These are phyloP conservation scores for Zancudomyces culisetae DNA, from an alignment of 371 early-diverging fungal species.

Conservation along the genomic window DNA sequence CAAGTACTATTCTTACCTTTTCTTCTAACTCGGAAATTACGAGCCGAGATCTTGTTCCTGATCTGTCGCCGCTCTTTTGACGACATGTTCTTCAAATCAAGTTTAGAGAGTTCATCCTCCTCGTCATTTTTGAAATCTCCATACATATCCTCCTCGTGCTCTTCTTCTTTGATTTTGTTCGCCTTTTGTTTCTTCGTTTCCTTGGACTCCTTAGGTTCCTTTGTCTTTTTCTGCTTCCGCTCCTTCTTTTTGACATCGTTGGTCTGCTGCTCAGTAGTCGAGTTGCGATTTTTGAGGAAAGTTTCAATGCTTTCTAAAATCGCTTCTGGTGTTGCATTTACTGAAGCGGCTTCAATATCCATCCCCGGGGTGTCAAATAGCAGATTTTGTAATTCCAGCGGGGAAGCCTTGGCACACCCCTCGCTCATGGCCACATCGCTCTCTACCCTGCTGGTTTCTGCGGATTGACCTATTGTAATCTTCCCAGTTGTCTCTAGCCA, in stretches of 20 bases:
- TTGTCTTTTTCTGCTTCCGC: conserved; percentile 4
- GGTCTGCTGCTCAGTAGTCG: too few species aligned
- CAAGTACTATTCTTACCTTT: conserved; percentile 27
- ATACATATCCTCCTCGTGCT: conserved; percentile 1
- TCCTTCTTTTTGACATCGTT: background rate
- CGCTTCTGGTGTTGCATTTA: too few species aligned
- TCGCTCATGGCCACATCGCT: too few species aligned
- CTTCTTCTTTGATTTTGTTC: background rate
- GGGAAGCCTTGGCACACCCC: too few species aligned
- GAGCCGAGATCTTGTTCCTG: conserved; percentile 72
- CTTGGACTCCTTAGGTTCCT: background rate
- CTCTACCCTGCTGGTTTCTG: too few species aligned
- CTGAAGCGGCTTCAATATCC: too few species aligned
- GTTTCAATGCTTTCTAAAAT: too few species aligned
- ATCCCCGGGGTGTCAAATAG: too few species aligned
- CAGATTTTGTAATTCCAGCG: too few species aligned
- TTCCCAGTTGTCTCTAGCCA: too few species aligned
- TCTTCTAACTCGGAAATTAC: conserved; percentile 69
- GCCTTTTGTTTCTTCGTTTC: conserved; percentile 3
- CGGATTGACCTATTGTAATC: too few species aligned
- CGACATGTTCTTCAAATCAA: conserved; percentile 31
- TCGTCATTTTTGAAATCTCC: background rate
- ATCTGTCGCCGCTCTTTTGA: conserved; percentile 69
- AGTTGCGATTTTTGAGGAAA: too few species aligned
- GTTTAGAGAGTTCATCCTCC: background rate